phyloP scores from a whole-genome alignment of 2,329 filamentous ascomycete genomes.

The Tympanopsis confertula region DNA sequence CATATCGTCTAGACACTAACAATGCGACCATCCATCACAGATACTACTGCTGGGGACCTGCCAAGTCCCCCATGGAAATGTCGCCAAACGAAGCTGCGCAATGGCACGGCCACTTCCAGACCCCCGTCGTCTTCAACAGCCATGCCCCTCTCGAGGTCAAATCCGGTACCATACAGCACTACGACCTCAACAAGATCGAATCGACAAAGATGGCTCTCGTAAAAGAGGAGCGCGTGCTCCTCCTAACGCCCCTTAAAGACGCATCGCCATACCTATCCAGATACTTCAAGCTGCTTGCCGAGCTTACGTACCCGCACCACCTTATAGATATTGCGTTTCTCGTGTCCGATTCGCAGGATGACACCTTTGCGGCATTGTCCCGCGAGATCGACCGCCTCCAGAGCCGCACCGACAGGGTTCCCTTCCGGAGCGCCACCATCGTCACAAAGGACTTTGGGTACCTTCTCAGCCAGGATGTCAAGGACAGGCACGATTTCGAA shows the following conservation, averaged over 20 bases:
- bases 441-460: slow-evolving; percentile 86
- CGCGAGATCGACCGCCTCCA: slow-evolving; percentile 83
- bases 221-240: slow-evolving; percentile 79
- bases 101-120: slow-evolving; percentile 81
- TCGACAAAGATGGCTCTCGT: slow-evolving; percentile 68
- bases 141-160: slow-evolving; percentile 81
- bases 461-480: slow-evolving; percentile 63
- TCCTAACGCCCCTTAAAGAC: slow-evolving; percentile 87
- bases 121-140: slow-evolving; percentile 92
- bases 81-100: slow-evolving; percentile 76
- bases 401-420: slow-evolving; percentile 62
- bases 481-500: slow-evolving; percentile 73
- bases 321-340: slow-evolving; percentile 93
- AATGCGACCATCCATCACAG: slow-evolving; percentile 30
- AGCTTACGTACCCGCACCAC: slow-evolving; percentile 86
- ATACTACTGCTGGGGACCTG: slow-evolving; percentile 94
- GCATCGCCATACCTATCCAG: slow-evolving; percentile 71
- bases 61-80: slow-evolving; percentile 95
- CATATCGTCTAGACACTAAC: slow-evolving; percentile 6
- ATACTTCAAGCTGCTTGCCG: slow-evolving; percentile 84
- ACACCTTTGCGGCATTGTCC: slow-evolving; percentile 77
- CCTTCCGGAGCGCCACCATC: slow-evolving; percentile 76
- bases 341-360: slow-evolving; percentile 81
- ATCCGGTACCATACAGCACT: slow-evolving; percentile 61
- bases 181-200: slow-evolving; percentile 75